Base-by-base conservation (phyloP, 805 yeast species). In the Candida ulmi region DNA sequence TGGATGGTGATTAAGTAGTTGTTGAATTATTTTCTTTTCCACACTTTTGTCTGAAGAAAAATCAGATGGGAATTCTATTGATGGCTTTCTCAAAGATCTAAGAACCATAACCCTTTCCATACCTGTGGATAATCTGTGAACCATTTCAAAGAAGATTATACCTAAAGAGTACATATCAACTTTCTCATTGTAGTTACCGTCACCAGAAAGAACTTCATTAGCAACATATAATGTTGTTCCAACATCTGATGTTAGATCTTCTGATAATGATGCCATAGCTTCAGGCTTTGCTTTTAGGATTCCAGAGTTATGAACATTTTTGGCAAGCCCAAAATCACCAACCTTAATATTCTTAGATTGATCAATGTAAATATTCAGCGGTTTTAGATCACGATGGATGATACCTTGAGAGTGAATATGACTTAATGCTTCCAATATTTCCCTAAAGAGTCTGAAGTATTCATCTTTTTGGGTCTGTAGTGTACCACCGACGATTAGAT, bases 261-360 rank as follows among this genome's bases (percentile, higher is more conserved):
- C 95, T 19, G 69, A 51, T 13, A 48, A 66, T 45, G 51, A 48
- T 12, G 54, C 42, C 3, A 40, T 43, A 15, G 41, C 39, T 8
- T 55, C 56, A 5, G 48, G 46, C 25, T 56, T 62, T 17, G 63
- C 42, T 18, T 61, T 46, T 23, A 61, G 62, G 3, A 40, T 23
- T 3, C 58, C 51, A 2, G 75, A 52, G 41, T 64, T 69, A 55
- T 85, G 93, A 2, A 86, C 88, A 55, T 82, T 90, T 48, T 90
- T 88, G 0, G 99, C 99, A 42, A 93, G 72, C 0, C 99, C 99
- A 62, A 93, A 93, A 58, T 93, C 99, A 54, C 99, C 99, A 31
- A 93, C 83, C 58, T 93, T 93, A 42, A 93, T 80, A 54, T 91
- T 88, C 49, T 84, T 80, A 1, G 85, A 76, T 47, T 83, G 84